Percentiles rank a stretch among this genome's conserved stretches.
Evolutionary conservation across 2,329 filamentous ascomycete genomes (phyloP).

Genomic region (Neospermospora avenae): DNA sequence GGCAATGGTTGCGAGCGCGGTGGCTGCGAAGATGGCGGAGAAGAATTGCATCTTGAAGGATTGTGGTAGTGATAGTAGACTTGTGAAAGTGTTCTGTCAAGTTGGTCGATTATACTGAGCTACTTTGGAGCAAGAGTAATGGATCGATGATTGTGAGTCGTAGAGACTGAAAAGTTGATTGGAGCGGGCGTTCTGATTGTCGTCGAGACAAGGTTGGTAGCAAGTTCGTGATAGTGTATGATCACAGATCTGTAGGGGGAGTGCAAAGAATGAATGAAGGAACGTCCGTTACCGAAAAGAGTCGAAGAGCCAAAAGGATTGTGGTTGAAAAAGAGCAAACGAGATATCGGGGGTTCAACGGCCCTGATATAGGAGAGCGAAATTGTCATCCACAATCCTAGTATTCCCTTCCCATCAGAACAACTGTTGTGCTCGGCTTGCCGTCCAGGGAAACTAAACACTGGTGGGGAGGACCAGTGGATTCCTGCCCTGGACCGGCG

Average conservation of each 20-base stretch:
- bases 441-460: neutral
- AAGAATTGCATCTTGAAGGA: conserved; percentile 53
- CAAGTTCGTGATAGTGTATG: conserved; percentile 24
- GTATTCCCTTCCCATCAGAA: neutral
- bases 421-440: neutral
- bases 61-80: conserved; percentile 23
- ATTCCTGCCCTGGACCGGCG: neutral
- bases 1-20: conserved; percentile 42
- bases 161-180: conserved; percentile 14
- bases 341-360: neutral
- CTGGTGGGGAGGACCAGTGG: neutral
- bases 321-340: conserved; percentile 12
- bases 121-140: conserved; percentile 10
- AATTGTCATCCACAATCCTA: neutral
- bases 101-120: conserved; percentile 25
- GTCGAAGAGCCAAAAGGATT: conserved; percentile 21
- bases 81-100: conserved; percentile 19
- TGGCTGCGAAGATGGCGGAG: conserved; percentile 37
- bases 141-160: conserved; percentile 21
- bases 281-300: conserved; percentile 18
- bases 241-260: conserved; percentile 28
- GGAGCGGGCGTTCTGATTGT: conserved; percentile 13
- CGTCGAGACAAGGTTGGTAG: conserved; percentile 25
- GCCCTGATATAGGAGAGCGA: neutral
- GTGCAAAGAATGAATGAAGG: conserved; percentile 25